phyloP scores from a whole-genome alignment of 2,329 filamentous ascomycete genomes.

The Celoporthe dispersa region DNA sequence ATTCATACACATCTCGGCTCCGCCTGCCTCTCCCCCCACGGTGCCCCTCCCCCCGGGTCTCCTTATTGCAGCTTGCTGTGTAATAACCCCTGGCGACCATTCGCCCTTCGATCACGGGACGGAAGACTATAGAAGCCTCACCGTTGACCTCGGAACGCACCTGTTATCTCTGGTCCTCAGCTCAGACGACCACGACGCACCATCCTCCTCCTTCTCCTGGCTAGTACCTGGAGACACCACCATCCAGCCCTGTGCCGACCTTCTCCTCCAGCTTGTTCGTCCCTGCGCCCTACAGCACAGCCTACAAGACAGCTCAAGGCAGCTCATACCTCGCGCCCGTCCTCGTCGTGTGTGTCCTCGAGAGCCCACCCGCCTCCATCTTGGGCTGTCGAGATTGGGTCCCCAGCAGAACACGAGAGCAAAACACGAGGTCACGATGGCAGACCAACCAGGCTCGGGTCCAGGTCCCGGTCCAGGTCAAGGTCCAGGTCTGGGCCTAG shows the following conservation, averaged over 20 bases:
- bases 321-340: neutral
- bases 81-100: neutral
- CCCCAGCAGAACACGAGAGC: slow-evolving; percentile 8
- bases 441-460: slow-evolving; percentile 23
- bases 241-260: neutral
- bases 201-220: neutral
- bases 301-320: neutral
- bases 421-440: slow-evolving; percentile 28
- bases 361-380: neutral
- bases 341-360: neutral
- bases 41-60: neutral
- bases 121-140: neutral
- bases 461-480: neutral
- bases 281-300: neutral
- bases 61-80: neutral
- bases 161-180: neutral
- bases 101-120: neutral
- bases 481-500: neutral
- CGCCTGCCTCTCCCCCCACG: neutral
- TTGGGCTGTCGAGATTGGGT: slow-evolving; percentile 16
- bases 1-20: slow-evolving; percentile 6
- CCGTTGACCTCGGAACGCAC: neutral
- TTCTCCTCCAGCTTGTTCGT: neutral
- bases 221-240: neutral
- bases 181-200: neutral